Percentiles rank a stretch among this genome's conserved stretches.
These are phyloP conservation scores for Lactifluus subvellereus DNA, from an alignment of 768 basidiomycete genomes.

Conservation along the genomic window DNA sequence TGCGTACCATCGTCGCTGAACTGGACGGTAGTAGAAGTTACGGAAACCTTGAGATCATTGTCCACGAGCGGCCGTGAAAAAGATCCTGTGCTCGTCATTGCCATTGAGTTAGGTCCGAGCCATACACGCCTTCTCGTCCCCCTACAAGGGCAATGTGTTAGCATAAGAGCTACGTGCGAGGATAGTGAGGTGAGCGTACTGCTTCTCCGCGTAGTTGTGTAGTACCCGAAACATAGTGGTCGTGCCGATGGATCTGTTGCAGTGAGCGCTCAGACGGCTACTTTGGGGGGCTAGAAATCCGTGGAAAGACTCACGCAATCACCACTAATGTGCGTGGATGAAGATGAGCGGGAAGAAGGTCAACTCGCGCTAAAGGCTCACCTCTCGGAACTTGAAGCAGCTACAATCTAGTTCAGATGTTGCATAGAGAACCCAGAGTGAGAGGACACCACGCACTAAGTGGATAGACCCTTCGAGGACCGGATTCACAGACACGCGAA, in stretches of 20 bases:
- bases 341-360: too few species aligned
- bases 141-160: too few species aligned
- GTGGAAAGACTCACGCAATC: neutral
- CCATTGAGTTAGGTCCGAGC: neutral
- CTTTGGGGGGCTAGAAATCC: neutral
- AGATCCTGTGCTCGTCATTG: neutral
- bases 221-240: neutral
- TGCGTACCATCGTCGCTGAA: neutral
- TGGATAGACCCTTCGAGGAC: neutral
- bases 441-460: neutral
- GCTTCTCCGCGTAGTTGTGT: too few species aligned
- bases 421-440: neutral
- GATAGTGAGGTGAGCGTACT: too few species aligned
- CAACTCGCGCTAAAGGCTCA: too few species aligned
- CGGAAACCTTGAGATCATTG: neutral
- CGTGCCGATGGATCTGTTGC: too few species aligned
- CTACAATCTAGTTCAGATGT: neutral
- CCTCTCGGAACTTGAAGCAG: neutral
- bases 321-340: too few species aligned
- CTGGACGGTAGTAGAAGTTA: neutral
- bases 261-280: neutral
- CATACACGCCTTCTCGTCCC: too few species aligned
- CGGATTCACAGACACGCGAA: neutral
- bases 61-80: too few species aligned
- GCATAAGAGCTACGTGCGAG: too few species aligned